phyloP scores from a whole-genome alignment of 2,329 filamentous ascomycete species.

The Leptographium galeiforme region DNA sequence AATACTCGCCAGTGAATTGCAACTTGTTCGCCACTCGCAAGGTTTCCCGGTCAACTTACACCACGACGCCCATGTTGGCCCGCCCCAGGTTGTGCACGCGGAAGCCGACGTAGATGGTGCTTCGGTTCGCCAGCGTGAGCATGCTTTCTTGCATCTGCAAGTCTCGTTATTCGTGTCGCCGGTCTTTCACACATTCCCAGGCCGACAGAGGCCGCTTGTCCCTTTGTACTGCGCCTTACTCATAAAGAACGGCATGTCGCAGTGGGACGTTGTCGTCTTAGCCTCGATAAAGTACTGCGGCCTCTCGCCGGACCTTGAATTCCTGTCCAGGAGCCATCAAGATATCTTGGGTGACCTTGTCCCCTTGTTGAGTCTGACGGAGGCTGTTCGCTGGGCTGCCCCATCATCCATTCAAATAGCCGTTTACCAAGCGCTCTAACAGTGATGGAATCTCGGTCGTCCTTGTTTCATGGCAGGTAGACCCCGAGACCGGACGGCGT shows the following conservation, averaged over 20 bases:
- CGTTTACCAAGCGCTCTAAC: too few species aligned
- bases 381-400: neutral
- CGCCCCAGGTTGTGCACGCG: neutral
- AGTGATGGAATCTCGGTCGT: too few species aligned
- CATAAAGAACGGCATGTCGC: constrained; percentile 30
- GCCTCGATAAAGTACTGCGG: constrained; percentile 36
- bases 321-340: neutral
- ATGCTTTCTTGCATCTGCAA: neutral
- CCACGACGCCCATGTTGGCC: neutral
- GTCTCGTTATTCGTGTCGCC: neutral
- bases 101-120: neutral
- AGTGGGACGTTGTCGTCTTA: constrained; percentile 29
- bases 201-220: constrained; percentile 15
- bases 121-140: neutral
- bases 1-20: neutral
- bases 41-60: neutral
- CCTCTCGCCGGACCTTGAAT: constrained; percentile 14
- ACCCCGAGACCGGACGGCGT: too few species aligned
- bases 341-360: neutral
- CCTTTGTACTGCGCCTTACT: constrained; percentile 28
- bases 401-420: too few species aligned
- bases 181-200: neutral
- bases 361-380: neutral
- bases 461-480: too few species aligned
- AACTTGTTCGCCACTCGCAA: neutral